Base-by-base conservation (phyloP, 352 stramenopile genomes). In the Phytophthora nicotianae region DNA sequence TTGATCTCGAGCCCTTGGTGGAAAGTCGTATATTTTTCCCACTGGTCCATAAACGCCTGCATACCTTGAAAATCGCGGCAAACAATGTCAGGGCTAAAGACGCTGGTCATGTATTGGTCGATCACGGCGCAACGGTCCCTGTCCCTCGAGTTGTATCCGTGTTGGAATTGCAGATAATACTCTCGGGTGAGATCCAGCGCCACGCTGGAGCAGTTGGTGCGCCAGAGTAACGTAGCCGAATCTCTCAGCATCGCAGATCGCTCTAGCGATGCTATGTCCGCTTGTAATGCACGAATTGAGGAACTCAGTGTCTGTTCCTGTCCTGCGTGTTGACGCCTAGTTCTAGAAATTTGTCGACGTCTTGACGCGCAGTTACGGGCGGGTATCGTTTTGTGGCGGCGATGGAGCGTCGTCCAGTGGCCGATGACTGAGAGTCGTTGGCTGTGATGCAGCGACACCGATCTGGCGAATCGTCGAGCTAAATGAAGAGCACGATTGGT, bases 21-120 rank as follows among this genome's bases (percentile, higher is more conserved):
- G 64, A 73, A 75, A 2, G 58, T 71, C 17, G 79, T 88, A 54
- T 88, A 86, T 50, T 69, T 77, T 46, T 83, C 68, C 79, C 79
- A 88, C 51, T 86, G 79, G 20, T 67, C 48, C 47, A 88, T 47
- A 16, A 86, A 74, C 3, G 66, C 26, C 23, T 70, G 56, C 5
- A 77, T 8, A 1, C 79, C 79, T 19, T 72, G 46, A 38, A 80
- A 86, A 51, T 86, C 79, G 11, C 74, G 65, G 55, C 74, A 80
- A n/a, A 86, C 3, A 4, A 86, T 27, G 29, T 84, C 72, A 0
- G 47, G 19, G 4, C 75, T 63, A 42, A 77, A 60, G 3, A 72
- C 26, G 29, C 65, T 71, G 9, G 64, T 32, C 61, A 83, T 58
- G 52, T 81, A 88, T 20, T 19, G 41, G 11, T 58, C 49, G n/a